A percentile compares a stretch with the other conserved stretches of the same genome.
Conservation (phyloP, 805 yeast genomes). For the Wilhelminamyces savonicus region DNA sequence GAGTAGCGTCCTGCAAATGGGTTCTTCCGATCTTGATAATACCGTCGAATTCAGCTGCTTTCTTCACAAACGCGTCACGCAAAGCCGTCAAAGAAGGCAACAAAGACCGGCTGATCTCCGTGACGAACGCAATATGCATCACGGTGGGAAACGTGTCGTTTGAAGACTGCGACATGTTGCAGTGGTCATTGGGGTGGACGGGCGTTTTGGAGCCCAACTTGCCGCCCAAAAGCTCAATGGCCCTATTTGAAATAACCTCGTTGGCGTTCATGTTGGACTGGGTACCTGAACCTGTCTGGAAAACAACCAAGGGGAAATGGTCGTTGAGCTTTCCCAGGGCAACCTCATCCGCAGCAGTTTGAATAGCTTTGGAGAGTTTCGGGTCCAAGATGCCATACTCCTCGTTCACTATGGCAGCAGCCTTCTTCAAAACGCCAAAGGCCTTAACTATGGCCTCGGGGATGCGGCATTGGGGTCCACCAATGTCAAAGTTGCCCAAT, state of each 20-base stretch:
- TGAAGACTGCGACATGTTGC: conserved; percentile 34
- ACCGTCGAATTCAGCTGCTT: conserved; percentile 24
- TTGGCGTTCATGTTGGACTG: conserved; percentile 37
- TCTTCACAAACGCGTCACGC: conserved; percentile 24
- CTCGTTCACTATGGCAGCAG: conserved; percentile 33
- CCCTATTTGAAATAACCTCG: conserved; percentile 33
- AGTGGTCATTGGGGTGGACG: conserved; percentile 35
- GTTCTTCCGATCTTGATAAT: conserved; percentile 36
- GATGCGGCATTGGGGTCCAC: conserved; percentile 27
- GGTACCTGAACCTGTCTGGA: conserved; percentile 36
- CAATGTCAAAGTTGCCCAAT: conserved; percentile 31
- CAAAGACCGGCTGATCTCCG: conserved; percentile 22
- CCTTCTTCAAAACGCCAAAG: conserved; percentile 32
- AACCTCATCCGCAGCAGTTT: conserved; percentile 33
- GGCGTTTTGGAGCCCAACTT: conserved; percentile 30
- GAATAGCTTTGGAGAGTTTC: conserved; percentile 25
- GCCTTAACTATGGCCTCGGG: conserved; percentile 29
- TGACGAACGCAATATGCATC: conserved; percentile 37
- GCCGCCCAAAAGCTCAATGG: conserved; percentile 34
- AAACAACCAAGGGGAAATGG: conserved; percentile 36
- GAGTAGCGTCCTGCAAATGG: conserved; percentile 36
- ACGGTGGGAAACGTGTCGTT: conserved; percentile 37
- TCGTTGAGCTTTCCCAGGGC: conserved; percentile 31
- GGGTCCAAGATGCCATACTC: conserved; percentile 26
- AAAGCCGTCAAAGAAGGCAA: conserved; percentile 28